A percentile compares a stretch with the other conserved stretches of the same genome.
Evolutionary conservation across 805 yeast genomes (phyloP).

Genomic region (Monosporozyma aerobia): DNA sequence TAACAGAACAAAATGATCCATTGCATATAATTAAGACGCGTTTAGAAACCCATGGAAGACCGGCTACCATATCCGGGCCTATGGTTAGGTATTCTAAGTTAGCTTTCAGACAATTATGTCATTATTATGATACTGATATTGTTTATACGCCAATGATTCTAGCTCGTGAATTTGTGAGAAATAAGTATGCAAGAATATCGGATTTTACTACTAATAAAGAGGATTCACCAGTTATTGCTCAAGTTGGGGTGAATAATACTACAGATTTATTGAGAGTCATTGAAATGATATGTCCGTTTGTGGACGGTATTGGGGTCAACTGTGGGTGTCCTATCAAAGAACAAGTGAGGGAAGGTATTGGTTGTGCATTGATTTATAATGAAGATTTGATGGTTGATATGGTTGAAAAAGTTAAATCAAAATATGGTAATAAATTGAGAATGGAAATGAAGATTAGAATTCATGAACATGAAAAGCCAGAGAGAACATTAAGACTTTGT

Average conservation of each 20-base stretch:
- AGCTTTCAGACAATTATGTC: constrained; percentile 74
- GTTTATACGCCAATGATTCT: constrained; percentile 95
- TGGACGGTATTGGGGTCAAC: constrained; percentile 89
- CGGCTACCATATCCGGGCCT: constrained; percentile 74
- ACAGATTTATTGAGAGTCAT: constrained; percentile 75
- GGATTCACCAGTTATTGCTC: constrained; percentile 73
- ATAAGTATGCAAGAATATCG: constrained; percentile 65
- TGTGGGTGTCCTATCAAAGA: constrained; percentile 97
- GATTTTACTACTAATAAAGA: constrained; percentile 74
- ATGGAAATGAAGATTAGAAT: constrained; percentile 89
- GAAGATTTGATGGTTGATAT: constrained; percentile 71
- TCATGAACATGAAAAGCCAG: constrained; percentile 49
- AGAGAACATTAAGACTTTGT: constrained; percentile 67
- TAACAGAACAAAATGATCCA: constrained; percentile 44
- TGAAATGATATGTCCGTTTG: constrained; percentile 81
- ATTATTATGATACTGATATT: constrained; percentile 68
- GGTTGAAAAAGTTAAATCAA: constrained; percentile 74
- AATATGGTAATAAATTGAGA: constrained; percentile 61
- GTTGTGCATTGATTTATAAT: constrained; percentile 86
- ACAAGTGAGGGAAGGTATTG: constrained; percentile 91
- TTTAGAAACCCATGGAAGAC: constrained; percentile 37
- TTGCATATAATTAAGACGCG: constrained; percentile 40
- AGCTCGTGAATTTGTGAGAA: constrained; percentile 89
- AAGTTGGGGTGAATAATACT: constrained; percentile 82
- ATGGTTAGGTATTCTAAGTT: constrained; percentile 95